These are phyloP conservation scores for Vaccinium macrocarpon DNA, from an alignment of 148 eudicot genomes.

Conservation along the genomic window DNA sequence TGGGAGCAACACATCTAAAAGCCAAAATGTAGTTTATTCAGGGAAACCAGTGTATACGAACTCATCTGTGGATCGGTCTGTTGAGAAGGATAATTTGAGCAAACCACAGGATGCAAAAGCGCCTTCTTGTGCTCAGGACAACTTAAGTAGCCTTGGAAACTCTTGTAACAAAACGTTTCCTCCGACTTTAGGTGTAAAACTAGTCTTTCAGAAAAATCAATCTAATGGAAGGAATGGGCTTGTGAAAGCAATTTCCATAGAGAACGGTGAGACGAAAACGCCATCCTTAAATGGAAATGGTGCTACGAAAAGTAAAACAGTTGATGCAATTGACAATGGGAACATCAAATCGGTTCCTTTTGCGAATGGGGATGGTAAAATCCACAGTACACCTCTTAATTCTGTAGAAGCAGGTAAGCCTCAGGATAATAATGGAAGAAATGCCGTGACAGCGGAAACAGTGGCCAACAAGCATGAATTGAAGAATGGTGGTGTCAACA, in stretches of 20 bases:
- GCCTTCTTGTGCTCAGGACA: slow-evolving; percentile 40
- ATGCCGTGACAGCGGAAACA: slow-evolving; percentile 15
- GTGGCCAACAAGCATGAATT: slow-evolving; percentile 15
- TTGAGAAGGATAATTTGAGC: slow-evolving; percentile 28
- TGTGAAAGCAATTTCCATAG: slow-evolving; percentile 22
- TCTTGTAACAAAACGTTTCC: slow-evolving; percentile 36
- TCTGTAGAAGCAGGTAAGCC: slow-evolving; percentile 29
- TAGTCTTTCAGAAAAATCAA: slow-evolving; percentile 38
- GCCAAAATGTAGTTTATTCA: slow-evolving; percentile 23
- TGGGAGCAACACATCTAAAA: slow-evolving; percentile 35
- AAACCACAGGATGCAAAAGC: slow-evolving; percentile 37
- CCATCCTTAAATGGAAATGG: slow-evolving; percentile 33
- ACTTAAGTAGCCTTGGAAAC: slow-evolving; percentile 33
- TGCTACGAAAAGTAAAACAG: slow-evolving; percentile 23
- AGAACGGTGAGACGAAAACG: slow-evolving; percentile 35
- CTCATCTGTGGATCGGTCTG: slow-evolving; percentile 24
- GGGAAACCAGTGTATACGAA: slow-evolving; percentile 30
- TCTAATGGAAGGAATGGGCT: slow-evolving; percentile 40
- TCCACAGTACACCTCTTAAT: slow-evolving; percentile 23
- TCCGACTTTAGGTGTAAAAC: slow-evolving; percentile 31
- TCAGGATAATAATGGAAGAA: slow-evolving; percentile 25
- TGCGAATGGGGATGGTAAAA: slow-evolving; percentile 51
- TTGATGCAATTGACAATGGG: slow-evolving; percentile 23
- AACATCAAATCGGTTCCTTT: slow-evolving; percentile 20
- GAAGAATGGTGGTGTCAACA: slow-evolving; percentile 37